Evolutionary conservation across 2,329 filamentous ascomycete genomes (phyloP).

Genomic region (Claviceps maximensis): DNA sequence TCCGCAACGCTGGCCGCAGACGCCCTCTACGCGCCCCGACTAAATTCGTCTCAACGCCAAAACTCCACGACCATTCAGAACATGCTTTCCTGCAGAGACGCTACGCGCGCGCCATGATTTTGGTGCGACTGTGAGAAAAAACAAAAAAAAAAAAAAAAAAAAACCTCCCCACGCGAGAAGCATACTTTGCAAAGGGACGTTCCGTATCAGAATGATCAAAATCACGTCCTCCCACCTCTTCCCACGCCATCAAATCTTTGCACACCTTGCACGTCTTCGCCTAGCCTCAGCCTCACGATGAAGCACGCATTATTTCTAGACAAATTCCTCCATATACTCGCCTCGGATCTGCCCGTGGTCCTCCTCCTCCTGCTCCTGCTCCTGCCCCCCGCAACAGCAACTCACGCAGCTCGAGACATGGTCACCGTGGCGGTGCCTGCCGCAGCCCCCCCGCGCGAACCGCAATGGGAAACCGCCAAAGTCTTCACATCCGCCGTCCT

Average conservation of each 20-base stretch:
- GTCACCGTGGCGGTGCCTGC: conserved; percentile 1
- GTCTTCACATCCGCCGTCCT: conserved; percentile 43
- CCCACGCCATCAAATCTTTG: too few relatives aligned
- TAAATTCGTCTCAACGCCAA: background rate
- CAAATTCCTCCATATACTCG: background rate
- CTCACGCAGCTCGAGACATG: background rate
- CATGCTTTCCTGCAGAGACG: background rate
- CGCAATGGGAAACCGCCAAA: background rate
- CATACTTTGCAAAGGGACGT: too few relatives aligned
- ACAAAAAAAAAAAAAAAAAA: too few relatives aligned
- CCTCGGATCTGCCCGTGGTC: background rate
- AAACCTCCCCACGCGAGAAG: too few relatives aligned
- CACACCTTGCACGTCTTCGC: too few relatives aligned
- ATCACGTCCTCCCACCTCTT: too few relatives aligned
- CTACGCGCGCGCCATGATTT: background rate
- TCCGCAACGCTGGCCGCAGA: too few relatives aligned
- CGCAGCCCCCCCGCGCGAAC: conserved; percentile 1
- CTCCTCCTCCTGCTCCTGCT: background rate
- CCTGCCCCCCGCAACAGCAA: background rate
- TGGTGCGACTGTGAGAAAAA: background rate
- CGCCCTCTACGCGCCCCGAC: background rate
- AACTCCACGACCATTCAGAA: background rate
- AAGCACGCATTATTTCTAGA: background rate
- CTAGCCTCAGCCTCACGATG: background rate
- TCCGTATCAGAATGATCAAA: too few relatives aligned